A percentile compares a stretch with the other conserved stretches of the same genome.
Evolutionary conservation across 805 yeast species (phyloP).

Genomic region (Metschnikowia borealis): DNA sequence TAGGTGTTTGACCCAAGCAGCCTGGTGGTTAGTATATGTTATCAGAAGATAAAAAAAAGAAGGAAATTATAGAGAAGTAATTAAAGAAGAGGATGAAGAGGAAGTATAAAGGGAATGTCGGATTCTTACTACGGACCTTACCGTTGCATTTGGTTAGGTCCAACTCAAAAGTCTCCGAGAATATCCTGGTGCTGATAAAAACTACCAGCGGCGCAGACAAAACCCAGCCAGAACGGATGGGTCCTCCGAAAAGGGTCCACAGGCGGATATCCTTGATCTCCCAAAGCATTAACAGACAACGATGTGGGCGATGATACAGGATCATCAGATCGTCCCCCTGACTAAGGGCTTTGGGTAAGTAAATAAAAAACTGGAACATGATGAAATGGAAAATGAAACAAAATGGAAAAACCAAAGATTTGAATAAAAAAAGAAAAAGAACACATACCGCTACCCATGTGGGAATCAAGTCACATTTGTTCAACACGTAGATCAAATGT

Average conservation of each 20-base stretch:
- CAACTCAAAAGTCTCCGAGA: slow-evolving; percentile 79
- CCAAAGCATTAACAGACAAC: slow-evolving; percentile 98
- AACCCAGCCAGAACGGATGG: slow-evolving; percentile 36
- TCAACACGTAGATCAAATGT: slow-evolving; percentile 88
- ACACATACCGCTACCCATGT: slow-evolving; percentile 98
- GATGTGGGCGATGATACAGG: slow-evolving; percentile 29
- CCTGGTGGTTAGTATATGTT: slow-evolving; percentile 48
- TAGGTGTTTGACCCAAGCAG: slow-evolving; percentile 97
- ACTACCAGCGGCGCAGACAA: slow-evolving; percentile 34
- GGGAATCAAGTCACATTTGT: slow-evolving; percentile 97
- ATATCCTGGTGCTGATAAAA: slow-evolving; percentile 44
- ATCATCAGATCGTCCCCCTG: slow-evolving; percentile 56
- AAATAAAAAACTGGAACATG: not conserved
- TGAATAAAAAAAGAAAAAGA: slow-evolving; percentile 4
- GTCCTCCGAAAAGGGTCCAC: slow-evolving; percentile 41
- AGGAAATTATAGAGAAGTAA: slow-evolving; percentile 1
- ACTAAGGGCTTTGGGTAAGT: slow-evolving; percentile 75
- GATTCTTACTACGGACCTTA: slow-evolving; percentile 83
- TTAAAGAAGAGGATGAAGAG: too few species aligned
- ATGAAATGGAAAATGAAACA: not conserved
- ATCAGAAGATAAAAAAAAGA: not conserved
- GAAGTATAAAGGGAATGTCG: slow-evolving; percentile 45
- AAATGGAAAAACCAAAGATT: not conserved
- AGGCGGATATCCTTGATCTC: slow-evolving; percentile 65
- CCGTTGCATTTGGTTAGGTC: slow-evolving; percentile 40